These are phyloP conservation scores for Gossypium mustelinum DNA, from an alignment of 345 rosid genomes.

Conservation along the genomic window DNA sequence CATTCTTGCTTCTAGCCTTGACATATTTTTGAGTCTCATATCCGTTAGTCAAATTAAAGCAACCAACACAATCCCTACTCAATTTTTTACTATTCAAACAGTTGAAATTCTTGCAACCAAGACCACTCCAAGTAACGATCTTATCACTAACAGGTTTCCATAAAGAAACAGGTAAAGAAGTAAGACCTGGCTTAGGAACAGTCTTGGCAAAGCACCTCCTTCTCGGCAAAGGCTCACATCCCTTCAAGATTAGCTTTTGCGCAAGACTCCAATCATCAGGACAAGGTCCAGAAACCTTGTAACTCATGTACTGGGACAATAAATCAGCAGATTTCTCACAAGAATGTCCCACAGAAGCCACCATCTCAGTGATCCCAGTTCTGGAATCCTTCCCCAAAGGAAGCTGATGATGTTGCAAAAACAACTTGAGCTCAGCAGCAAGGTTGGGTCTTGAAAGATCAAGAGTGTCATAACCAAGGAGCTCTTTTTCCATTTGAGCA, in stretches of 20 bases:
- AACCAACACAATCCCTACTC: slow-evolving; percentile 71
- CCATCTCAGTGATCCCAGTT: slow-evolving; percentile 88
- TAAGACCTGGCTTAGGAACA: slow-evolving; percentile 59
- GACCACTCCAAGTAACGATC: slow-evolving; percentile 81
- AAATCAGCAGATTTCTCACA: slow-evolving; percentile 85
- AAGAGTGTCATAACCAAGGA: slow-evolving; percentile 73
- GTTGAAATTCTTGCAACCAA: slow-evolving; percentile 75
- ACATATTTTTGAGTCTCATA: slow-evolving; percentile 64
- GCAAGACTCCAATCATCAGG: slow-evolving; percentile 83
- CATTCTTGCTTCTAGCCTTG: slow-evolving; percentile 70
- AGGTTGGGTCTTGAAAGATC: slow-evolving; percentile 82
- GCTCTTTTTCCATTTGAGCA: slow-evolving; percentile 82
- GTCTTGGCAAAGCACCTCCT: slow-evolving; percentile 76
- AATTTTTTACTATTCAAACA: slow-evolving; percentile 72
- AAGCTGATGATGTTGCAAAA: slow-evolving; percentile 67
- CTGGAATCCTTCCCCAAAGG: slow-evolving; percentile 79
- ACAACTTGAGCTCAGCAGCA: slow-evolving; percentile 75
- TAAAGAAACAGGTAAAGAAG: slow-evolving; percentile 49
- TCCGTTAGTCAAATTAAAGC: slow-evolving; percentile 58
- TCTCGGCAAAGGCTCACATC: slow-evolving; percentile 89
- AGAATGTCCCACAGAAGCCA: slow-evolving; percentile 84
- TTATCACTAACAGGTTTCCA: slow-evolving; percentile 83
- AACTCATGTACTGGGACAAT: slow-evolving; percentile 75
- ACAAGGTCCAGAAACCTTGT: slow-evolving; percentile 61
- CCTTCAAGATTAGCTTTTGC: slow-evolving; percentile 60